Conservation (phyloP, 2,329 filamentous ascomycete species). For the Emericellopsis cladophorae region DNA sequence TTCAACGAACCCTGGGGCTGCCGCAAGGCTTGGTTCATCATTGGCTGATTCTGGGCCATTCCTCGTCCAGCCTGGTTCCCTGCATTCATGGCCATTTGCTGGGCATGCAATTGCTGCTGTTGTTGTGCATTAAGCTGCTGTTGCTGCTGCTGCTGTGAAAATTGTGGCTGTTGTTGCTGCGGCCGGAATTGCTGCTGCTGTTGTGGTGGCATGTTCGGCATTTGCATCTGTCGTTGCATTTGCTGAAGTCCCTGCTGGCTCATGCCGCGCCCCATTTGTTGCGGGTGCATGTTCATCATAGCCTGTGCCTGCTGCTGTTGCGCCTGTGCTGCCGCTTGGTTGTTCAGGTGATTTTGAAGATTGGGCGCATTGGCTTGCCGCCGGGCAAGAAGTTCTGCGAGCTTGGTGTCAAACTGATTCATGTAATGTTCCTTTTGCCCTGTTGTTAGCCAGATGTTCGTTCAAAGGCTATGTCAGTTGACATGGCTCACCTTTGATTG, state of each 20-base stretch:
- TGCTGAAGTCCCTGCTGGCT: conserved; percentile 42
- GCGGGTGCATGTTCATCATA: conserved; percentile 34
- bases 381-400: conserved; percentile 34
- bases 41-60: conserved; percentile 27
- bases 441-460: conserved; percentile 33
- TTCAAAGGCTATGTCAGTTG: conserved; percentile 18
- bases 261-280: conserved; percentile 36
- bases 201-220: conserved; percentile 36
- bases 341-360: conserved; percentile 35
- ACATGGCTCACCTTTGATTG: conserved; percentile 33
- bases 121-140: conserved; percentile 27
- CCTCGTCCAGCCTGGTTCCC: conserved; percentile 21
- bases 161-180: conserved; percentile 16
- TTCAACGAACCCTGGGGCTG: conserved; percentile 8
- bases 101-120: conserved; percentile 38
- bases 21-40: conserved; percentile 23
- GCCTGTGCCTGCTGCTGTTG: conserved; percentile 20
- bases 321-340: conserved; percentile 24
- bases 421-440: conserved; percentile 12
- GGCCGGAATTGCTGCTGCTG: conserved; percentile 14
- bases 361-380: conserved; percentile 36
- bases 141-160: conserved; percentile 11
- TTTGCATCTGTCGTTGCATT: conserved; percentile 46
- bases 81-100: conserved; percentile 26
- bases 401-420: conserved; percentile 14